Evolutionary conservation across 1,284 basidiomycete genomes (phyloP), one percentile per base, ranked within the genome.

Genomic region (Trichosporon coremiiforme): DNA sequence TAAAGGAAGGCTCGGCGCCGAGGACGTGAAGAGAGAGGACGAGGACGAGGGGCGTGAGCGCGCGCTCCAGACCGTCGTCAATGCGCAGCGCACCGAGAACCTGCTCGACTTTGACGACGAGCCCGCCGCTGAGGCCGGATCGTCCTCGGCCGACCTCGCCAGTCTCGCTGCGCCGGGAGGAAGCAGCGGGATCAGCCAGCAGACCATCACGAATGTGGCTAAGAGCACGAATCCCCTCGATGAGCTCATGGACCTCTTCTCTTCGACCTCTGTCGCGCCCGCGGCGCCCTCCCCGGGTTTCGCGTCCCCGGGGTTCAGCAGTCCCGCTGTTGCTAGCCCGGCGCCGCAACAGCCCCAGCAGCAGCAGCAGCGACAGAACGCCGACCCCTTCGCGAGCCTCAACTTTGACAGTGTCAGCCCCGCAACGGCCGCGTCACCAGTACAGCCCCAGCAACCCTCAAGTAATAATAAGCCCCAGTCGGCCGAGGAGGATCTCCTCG

Each of bases 51-150:
- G 89, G 0, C 89, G 57, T 13, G 90, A 94, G 78, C 94, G 92
- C 73, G 95, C 95, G 0, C 84, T 97, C 9, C 90, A 95, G 77
- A 94, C 93, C 0, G 91, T 97, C 38, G 93, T 89, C 35, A 89
- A 90, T 3, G 95, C 95, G 17, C 92, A 95, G 82, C 91, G 94
- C 83, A 89, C 94, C 10, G 95, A 98, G 84, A 97, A 97, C 81
- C 85, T 96, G n/a, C 90, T 96, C 75, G 94, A 96, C 85, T 94
- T 96, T 82, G 92, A 93, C 82, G 73, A 87, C 13, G 87, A 89
- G 1, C 85, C 87, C 1, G 79, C 84, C 66, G 41, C 62, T 4
- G 63, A 66, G 17, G 35, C 38, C 1, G 55, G 20, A 8, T 36
- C 33, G 10, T 3, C 55, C 2, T 62, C 60, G 6, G 41, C 70